Conservation (phyloP, 352 stramenopile genomes). For the Phytophthora megakarya region DNA sequence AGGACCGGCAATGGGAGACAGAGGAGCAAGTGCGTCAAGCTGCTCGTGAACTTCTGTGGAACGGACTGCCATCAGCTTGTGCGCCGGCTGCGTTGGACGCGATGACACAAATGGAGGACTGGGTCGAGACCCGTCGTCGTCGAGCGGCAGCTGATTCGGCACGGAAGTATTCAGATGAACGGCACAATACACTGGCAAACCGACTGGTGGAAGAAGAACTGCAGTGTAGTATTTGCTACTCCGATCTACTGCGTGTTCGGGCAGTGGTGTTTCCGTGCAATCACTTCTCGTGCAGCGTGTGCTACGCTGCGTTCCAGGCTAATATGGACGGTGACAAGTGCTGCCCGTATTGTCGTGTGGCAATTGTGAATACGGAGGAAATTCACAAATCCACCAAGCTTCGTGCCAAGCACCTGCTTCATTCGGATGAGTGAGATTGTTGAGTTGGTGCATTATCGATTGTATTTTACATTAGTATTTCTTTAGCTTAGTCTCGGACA, state of each 20-base stretch:
- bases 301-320: constrained; percentile 53
- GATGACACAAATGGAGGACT: constrained; percentile 53
- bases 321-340: constrained; percentile 60
- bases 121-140: constrained; percentile 47
- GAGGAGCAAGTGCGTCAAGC: constrained; percentile 30
- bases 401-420: constrained; percentile 38
- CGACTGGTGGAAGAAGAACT: constrained; percentile 66
- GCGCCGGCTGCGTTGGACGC: constrained; percentile 38
- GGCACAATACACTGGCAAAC: constrained; percentile 53
- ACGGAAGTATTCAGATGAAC: constrained; percentile 53
- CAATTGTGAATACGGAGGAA: constrained; percentile 40
- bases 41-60: constrained; percentile 49
- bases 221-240: constrained; percentile 80
- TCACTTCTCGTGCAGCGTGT: constrained; percentile 68
- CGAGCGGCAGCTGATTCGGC: constrained; percentile 37
- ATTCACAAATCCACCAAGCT: constrained; percentile 62
- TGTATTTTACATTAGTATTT: constrained; percentile 26
- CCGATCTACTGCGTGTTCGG: constrained; percentile 56
- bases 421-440: constrained; percentile 28
- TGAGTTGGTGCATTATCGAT: constrained; percentile 2
- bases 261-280: constrained; percentile 67
- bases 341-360: constrained; percentile 65
- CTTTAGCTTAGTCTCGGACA: neutral
- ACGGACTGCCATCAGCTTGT: constrained; percentile 37
- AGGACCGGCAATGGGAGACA: constrained; percentile 8